phyloP scores from a whole-genome alignment of 192 early-diverging fungal species.

The Podila epicladia region DNA sequence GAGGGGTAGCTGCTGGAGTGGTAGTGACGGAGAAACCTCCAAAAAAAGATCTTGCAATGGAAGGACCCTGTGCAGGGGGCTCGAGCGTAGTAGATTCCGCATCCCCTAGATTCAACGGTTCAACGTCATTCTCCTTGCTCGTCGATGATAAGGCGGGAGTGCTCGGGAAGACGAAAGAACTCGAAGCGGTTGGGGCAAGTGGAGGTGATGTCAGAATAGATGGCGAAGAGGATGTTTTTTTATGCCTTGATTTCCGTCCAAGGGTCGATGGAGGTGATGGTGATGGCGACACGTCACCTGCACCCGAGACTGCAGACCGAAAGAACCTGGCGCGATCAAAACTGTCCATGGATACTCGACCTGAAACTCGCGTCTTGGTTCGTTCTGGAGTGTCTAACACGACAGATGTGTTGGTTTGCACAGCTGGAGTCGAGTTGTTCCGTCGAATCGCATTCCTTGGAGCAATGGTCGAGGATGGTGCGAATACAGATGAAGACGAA shows the following conservation, averaged over 20 bases:
- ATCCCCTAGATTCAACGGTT: constrained; percentile 19
- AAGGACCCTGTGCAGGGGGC: neutral
- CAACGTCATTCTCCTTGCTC: constrained; percentile 23
- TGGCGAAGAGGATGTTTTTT: constrained; percentile 41
- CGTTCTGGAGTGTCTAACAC: neutral
- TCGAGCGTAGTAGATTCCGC: neutral
- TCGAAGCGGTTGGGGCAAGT: constrained; percentile 7
- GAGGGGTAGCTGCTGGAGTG: constrained; percentile 35
- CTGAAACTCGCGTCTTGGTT: neutral
- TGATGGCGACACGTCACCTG: neutral
- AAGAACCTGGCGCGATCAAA: constrained; percentile 24
- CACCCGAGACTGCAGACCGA: neutral
- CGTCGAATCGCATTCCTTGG: constrained; percentile 20
- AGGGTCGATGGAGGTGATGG: neutral
- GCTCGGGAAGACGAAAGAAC: neutral
- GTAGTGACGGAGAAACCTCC: constrained; percentile 9
- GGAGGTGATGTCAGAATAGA: constrained; percentile 21
- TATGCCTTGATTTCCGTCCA: constrained; percentile 22
- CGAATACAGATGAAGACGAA: neutral
- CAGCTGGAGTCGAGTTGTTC: constrained; percentile 26
- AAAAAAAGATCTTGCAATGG: constrained; percentile 19
- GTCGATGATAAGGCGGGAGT: constrained; percentile 2
- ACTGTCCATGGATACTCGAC: constrained; percentile 35
- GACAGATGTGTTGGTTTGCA: constrained; percentile 12
- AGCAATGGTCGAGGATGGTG: neutral